phyloP scores from a whole-genome alignment of 1,284 basidiomycete species.

The Hemileia vastatrix region DNA sequence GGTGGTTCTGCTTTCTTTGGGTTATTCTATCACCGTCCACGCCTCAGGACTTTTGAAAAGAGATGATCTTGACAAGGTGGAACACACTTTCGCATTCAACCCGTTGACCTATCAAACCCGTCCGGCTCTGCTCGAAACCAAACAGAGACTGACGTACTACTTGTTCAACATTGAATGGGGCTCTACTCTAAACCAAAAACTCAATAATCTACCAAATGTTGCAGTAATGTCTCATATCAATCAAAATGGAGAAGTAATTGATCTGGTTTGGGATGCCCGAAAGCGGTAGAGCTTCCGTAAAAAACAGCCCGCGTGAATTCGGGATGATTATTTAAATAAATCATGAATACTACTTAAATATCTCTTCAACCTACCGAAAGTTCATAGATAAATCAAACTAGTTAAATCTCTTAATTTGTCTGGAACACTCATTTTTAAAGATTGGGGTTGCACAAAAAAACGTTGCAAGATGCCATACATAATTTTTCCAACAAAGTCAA shows the following conservation, averaged over 20 bases:
- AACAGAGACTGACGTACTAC: conserved; percentile 33
- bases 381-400: too few relatives aligned
- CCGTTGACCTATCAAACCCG: conserved; percentile 30
- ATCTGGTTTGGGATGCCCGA: conserved; percentile 31
- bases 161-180: conserved; percentile 25
- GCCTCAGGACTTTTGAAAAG: neutral
- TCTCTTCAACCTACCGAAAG: too few relatives aligned
- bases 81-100: conserved; percentile 33
- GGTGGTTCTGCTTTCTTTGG: conserved; percentile 7
- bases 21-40: neutral
- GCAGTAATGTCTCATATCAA: conserved; percentile 32
- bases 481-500: too few relatives aligned
- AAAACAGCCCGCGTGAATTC: too few relatives aligned
- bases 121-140: conserved; percentile 25
- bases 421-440: too few relatives aligned
- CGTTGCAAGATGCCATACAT: too few relatives aligned
- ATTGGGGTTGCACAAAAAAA: too few relatives aligned
- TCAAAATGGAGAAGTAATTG: conserved; percentile 30
- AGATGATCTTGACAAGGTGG: conserved; percentile 21
- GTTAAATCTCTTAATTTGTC: too few relatives aligned
- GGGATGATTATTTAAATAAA: too few relatives aligned
- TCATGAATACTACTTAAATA: too few relatives aligned
- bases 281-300: too few relatives aligned
- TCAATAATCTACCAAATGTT: conserved; percentile 24
- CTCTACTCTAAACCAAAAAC: neutral